Base-by-base conservation (phyloP, 2,329 filamentous ascomycete species). In the Talaromyces sp. region DNA sequence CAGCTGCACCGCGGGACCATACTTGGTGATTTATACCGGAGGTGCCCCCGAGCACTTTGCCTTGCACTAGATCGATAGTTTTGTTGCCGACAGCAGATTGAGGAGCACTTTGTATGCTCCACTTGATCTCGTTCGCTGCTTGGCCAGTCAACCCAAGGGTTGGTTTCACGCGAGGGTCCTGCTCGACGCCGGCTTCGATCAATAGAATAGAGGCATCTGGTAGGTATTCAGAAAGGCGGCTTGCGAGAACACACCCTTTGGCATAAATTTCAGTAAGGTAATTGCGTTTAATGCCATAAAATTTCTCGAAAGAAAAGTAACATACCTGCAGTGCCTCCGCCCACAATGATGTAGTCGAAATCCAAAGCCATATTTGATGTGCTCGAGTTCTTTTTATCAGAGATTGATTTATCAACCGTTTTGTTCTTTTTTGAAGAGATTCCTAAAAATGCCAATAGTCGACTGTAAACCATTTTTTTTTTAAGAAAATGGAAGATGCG, bases 91-190 rank as follows among this genome's bases (percentile, higher is more conserved):
- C 31, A 19, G 51, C 51, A 21, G n/a, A 19, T 35, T 54, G 51
- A 29, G 51, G 51, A n/a, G 26, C 51, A 9, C 51, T 54, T 29
- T 29, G 51, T 19, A 54, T 31, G n/a, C 19, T 54, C 51, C 51
- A 54, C 29, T 54, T 54, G 9, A 54, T 54, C n/a, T 54, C 51
- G n/a, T 54, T 54, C n/a, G 51, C 51, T 54, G 51, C 8, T 35
- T 29, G 51, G n/a, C 51, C 51, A 27, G 31, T 35, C 10, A 54
- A 21, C 10, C 51, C 51, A 21, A 54, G 31, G 14, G 27, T 29
- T 21, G 51, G 51, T 54, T 29, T 54, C 19, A 54, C 26, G 27
- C 51, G 51, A 54, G 51, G 51, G 12, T 54, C 51, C 10, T 54
- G 21, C 26, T 54, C 26, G 9, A 24, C 8, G 12, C 51, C 51